Conservation (phyloP, 768 basidiomycete genomes). For the Pleurotus djamor region DNA sequence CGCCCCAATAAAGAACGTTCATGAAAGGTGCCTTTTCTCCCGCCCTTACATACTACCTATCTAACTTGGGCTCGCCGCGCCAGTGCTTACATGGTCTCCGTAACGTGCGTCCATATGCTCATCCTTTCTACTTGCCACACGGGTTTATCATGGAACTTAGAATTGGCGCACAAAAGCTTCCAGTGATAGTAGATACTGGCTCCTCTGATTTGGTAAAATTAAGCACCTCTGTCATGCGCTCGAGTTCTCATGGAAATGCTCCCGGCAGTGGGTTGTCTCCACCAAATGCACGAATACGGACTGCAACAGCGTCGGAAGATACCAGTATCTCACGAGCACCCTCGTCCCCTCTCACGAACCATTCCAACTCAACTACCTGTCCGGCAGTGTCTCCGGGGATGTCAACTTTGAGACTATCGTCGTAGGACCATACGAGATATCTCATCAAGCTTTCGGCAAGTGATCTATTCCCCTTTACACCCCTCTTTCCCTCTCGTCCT, state of each 20-base stretch:
- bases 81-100: conserved; percentile 16
- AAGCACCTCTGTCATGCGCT: neutral
- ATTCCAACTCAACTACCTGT: conserved; percentile 50
- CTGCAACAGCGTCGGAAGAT: conserved; percentile 42
- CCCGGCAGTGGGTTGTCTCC: conserved; percentile 49
- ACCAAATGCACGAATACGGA: conserved; percentile 40
- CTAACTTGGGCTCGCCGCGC: no score
- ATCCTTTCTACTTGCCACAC: neutral
- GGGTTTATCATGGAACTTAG: conserved; percentile 15
- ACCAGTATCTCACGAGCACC: conserved; percentile 26
- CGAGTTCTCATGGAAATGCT: conserved; percentile 24
- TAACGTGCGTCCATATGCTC: conserved; percentile 9
- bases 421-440: conserved; percentile 30
- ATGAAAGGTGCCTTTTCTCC: conserved; percentile 21
- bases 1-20: conserved; percentile 23
- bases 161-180: conserved; percentile 40
- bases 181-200: conserved; percentile 52
- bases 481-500: conserved; percentile 13
- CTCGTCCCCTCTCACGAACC: conserved; percentile 24
- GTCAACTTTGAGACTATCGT: conserved; percentile 44
- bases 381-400: conserved; percentile 44
- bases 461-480: neutral
- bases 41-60: no score
- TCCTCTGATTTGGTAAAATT: conserved; percentile 50
- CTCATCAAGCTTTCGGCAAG: conserved; percentile 47